Percentiles rank a stretch among this genome's conserved stretches.
Evolutionary conservation across 257 asterid species (phyloP).

Genomic region (Fraxinus anomala): DNA sequence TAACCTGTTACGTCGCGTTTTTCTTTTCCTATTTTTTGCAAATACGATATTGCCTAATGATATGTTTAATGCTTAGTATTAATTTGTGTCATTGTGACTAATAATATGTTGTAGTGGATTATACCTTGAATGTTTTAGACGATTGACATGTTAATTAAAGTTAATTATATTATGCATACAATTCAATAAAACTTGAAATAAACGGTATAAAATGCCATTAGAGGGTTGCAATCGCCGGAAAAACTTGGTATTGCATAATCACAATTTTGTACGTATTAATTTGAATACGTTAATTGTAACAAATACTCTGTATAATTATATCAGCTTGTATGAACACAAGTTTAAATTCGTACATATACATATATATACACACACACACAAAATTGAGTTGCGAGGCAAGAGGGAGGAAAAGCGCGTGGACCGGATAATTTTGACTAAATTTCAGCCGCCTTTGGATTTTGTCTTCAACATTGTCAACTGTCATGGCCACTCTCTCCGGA

Average conservation of each 20-base stretch:
- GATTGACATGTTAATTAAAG: too few species aligned
- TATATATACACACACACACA: not conserved
- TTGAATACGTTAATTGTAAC: not conserved
- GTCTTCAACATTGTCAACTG: not conserved
- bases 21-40: too few species aligned
- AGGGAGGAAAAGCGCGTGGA: not conserved
- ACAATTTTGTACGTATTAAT: not conserved
- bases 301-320: not conserved
- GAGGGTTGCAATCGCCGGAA: slow-evolving; percentile 65
- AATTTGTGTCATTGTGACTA: too few species aligned
- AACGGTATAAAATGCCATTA: slow-evolving; percentile 63
- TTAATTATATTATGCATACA: too few species aligned
- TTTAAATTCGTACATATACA: not conserved
- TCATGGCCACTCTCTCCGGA: not conserved
- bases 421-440: not conserved
- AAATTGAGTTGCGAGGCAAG: not conserved
- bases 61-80: too few species aligned
- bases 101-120: too few species aligned
- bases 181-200: too few species aligned
- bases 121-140: too few species aligned
- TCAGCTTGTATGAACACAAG: not conserved
- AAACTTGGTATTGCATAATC: slow-evolving; percentile 47
- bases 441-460: not conserved
- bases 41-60: too few species aligned
- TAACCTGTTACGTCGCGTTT: too few species aligned